phyloP scores from a whole-genome alignment of 805 yeast genomes.

The Jamesozyma spencerorum region DNA sequence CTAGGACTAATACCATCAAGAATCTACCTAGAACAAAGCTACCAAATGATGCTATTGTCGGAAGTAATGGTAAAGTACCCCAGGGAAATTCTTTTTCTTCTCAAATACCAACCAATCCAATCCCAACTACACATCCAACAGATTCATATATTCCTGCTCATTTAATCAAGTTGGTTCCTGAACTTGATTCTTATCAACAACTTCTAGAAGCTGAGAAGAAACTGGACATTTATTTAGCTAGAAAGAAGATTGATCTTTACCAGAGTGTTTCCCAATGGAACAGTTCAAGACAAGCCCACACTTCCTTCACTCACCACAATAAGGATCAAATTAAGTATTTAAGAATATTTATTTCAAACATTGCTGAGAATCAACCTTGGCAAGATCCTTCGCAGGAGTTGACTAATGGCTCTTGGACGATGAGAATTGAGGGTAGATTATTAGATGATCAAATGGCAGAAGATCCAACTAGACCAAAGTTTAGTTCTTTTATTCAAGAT shows the following conservation, averaged over 20 bases:
- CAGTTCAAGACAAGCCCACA: constrained; percentile 31
- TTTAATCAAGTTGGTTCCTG: constrained; percentile 45
- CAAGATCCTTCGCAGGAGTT: constrained; percentile 30
- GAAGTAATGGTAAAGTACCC: neutral
- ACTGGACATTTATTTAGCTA: constrained; percentile 69
- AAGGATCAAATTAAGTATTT: constrained; percentile 43
- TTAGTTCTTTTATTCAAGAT: constrained; percentile 74
- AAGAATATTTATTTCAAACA: constrained; percentile 75
- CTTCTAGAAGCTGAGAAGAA: constrained; percentile 73
- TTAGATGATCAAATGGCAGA: constrained; percentile 44
- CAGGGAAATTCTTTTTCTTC: neutral
- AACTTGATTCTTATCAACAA: constrained; percentile 61
- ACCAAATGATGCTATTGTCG: neutral
- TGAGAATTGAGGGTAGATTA: constrained; percentile 80
- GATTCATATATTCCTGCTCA: constrained; percentile 43
- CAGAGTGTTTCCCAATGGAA: constrained; percentile 47
- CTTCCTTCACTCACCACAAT: constrained; percentile 28
- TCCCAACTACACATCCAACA: constrained; percentile 37
- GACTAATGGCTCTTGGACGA: constrained; percentile 56
- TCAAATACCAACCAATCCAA: constrained; percentile 20
- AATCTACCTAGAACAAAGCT: neutral
- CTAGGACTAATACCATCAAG: too few relatives aligned
- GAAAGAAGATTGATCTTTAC: constrained; percentile 79
- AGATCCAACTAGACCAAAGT: constrained; percentile 45
- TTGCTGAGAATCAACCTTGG: constrained; percentile 86